Evolutionary conservation across 805 yeast genomes (phyloP).

Genomic region (Kluyveromyces nonfermentans): DNA sequence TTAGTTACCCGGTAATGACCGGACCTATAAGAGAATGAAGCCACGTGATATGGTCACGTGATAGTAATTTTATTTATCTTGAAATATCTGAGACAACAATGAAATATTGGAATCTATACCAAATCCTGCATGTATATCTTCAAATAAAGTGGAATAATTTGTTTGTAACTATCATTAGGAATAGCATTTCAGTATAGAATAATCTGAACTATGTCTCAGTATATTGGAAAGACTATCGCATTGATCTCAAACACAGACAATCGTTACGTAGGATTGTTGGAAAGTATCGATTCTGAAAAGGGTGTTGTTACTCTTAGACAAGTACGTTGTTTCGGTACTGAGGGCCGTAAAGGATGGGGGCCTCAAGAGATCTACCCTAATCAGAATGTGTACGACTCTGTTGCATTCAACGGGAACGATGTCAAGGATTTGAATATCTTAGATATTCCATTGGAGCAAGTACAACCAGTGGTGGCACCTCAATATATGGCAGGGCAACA

Average conservation of each 20-base stretch:
- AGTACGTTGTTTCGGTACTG: conserved; percentile 85
- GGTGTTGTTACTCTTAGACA: conserved; percentile 77
- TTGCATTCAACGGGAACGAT: conserved; percentile 84
- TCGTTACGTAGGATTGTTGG: conserved; percentile 83
- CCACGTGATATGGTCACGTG: too few species aligned
- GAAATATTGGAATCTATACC: too few species aligned
- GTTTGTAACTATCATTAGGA: too few species aligned
- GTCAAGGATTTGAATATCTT: conserved; percentile 83
- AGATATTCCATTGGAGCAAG: conserved; percentile 59
- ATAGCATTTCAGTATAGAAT: not conserved
- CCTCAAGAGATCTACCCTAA: conserved; percentile 65
- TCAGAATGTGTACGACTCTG: conserved; percentile 56
- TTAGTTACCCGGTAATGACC: too few species aligned
- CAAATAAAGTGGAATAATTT: too few species aligned
- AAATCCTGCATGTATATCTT: too few species aligned
- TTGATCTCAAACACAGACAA: conserved; percentile 24
- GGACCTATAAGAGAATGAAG: too few species aligned
- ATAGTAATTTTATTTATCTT: too few species aligned
- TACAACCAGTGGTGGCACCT: conserved; percentile 41
- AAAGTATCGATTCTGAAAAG: conserved; percentile 78
- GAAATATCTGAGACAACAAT: too few species aligned
- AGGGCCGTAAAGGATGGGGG: conserved; percentile 72
- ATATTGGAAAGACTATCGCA: conserved; percentile 66
- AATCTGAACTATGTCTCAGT: conserved; percentile 61
- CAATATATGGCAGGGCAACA: conserved; percentile 13